A percentile compares a stretch with the other conserved stretches of the same genome.
These are phyloP conservation scores for Pythium periplocum DNA, from an alignment of 352 stramenopile species.

Conservation along the genomic window DNA sequence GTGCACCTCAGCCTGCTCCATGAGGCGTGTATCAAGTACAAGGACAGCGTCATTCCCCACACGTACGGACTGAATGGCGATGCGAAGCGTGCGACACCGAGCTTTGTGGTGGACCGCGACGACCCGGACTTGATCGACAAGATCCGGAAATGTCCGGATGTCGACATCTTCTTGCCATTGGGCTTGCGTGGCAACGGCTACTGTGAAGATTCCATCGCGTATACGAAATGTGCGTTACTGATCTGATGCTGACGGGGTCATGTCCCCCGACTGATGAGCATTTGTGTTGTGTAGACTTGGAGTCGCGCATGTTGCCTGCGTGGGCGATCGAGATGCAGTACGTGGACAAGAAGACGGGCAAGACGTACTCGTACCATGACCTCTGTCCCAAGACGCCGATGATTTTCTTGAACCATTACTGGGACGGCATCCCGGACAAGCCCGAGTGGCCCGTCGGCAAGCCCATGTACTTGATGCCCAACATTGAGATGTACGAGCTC, in stretches of 20 bases:
- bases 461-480: conserved; percentile 28
- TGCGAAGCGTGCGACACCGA: background rate
- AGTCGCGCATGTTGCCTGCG: conserved; percentile 32
- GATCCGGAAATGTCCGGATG: conserved; percentile 39
- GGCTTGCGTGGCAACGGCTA: conserved; percentile 52
- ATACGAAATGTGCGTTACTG: conserved; percentile 44
- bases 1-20: conserved; percentile 52
- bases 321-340: conserved; percentile 45
- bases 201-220: conserved; percentile 61
- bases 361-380: conserved; percentile 49
- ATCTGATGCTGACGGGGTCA: too few species aligned
- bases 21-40: conserved; percentile 31
- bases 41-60: conserved; percentile 38
- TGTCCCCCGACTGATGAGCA: conserved; percentile 1
- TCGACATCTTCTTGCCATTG: conserved; percentile 57
- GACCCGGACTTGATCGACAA: conserved; percentile 37
- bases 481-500: conserved; percentile 51
- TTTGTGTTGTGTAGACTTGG: conserved; percentile 11
- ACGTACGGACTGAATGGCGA: conserved; percentile 8
- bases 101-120: conserved; percentile 19
- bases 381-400: conserved; percentile 25
- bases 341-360: conserved; percentile 28
- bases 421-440: conserved; percentile 12
- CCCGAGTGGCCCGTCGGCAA: conserved; percentile 19
- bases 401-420: conserved; percentile 39